phyloP scores from a whole-genome alignment of 73 alveolate genomes.

The Strombidium stylifer region DNA sequence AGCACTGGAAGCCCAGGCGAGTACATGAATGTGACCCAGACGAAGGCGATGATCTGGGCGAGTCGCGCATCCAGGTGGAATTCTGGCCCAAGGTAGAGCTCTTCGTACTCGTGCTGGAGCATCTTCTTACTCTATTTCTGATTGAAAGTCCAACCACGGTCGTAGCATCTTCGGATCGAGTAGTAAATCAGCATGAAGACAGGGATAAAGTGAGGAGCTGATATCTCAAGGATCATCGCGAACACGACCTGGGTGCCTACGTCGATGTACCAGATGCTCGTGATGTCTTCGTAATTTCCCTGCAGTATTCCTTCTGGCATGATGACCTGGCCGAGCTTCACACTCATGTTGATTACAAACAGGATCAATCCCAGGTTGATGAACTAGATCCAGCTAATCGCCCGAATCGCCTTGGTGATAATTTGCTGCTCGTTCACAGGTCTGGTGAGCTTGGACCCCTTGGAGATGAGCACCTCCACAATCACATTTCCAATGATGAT shows the following conservation, averaged over 20 bases:
- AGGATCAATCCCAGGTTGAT: constrained; percentile 56
- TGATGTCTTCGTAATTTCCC: constrained; percentile 48
- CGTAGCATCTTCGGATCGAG: constrained; percentile 31
- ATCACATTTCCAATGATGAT: constrained; percentile 34
- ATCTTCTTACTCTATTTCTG: constrained; percentile 21
- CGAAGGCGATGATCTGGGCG: constrained; percentile 37
- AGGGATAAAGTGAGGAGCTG: constrained; percentile 38
- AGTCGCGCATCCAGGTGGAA: constrained; percentile 55
- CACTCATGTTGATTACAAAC: constrained; percentile 41
- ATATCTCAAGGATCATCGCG: constrained; percentile 37
- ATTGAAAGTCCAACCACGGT: constrained; percentile 18
- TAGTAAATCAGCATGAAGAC: constrained; percentile 1
- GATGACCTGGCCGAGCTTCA: constrained; percentile 18
- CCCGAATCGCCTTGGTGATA: constrained; percentile 19
- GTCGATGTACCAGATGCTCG: constrained; percentile 49
- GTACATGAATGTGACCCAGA: constrained; percentile 44
- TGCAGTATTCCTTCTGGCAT: constrained; percentile 19
- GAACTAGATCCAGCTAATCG: constrained; percentile 58
- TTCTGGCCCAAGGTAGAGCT: constrained; percentile 62
- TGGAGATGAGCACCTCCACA: constrained; percentile 19
- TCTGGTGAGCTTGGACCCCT: constrained; percentile 29
- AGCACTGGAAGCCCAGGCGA: constrained; percentile 69
- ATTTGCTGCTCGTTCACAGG: constrained; percentile 31
- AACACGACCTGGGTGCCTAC: constrained; percentile 47
- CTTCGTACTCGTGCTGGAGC: constrained; percentile 46